phyloP scores from a whole-genome alignment of 805 yeast species.

The Starmerella davenportii region DNA sequence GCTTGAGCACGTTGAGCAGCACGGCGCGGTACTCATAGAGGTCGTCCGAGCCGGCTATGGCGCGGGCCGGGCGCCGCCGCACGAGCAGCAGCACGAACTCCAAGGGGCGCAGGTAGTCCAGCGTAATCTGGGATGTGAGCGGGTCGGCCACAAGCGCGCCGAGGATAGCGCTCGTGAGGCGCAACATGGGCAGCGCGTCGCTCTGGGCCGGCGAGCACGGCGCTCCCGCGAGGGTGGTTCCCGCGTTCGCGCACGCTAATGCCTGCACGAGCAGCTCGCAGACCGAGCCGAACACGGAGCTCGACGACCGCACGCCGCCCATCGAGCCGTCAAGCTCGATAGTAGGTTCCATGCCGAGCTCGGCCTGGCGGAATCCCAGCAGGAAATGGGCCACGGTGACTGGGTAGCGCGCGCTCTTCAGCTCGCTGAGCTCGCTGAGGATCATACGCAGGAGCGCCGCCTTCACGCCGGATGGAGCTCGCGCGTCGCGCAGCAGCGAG shows the following conservation, averaged over 20 bases:
- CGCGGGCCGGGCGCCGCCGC: slow-evolving; percentile 19
- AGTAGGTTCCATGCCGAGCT: slow-evolving; percentile 27
- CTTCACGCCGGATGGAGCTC: slow-evolving; percentile 25
- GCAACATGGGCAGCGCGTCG: slow-evolving; percentile 30
- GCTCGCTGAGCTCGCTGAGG: slow-evolving; percentile 26
- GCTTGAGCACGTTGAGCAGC: slow-evolving; percentile 45
- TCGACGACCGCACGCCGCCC: slow-evolving; percentile 37
- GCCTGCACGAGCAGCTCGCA: slow-evolving; percentile 33
- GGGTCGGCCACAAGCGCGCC: slow-evolving; percentile 42
- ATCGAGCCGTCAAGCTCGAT: slow-evolving; percentile 29
- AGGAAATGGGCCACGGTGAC: slow-evolving; percentile 50
- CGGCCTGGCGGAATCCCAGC: slow-evolving; percentile 46
- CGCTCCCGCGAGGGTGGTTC: slow-evolving; percentile 26
- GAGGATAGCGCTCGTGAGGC: slow-evolving; percentile 34
- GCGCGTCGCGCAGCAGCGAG: slow-evolving; percentile 35
- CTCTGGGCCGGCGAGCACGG: not conserved
- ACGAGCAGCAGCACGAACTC: slow-evolving; percentile 37
- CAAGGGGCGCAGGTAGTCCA: slow-evolving; percentile 35
- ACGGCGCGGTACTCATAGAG: slow-evolving; percentile 45
- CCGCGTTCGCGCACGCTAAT: slow-evolving; percentile 25
- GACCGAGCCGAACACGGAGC: slow-evolving; percentile 40
- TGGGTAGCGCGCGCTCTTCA: slow-evolving; percentile 25
- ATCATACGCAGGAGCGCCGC: slow-evolving; percentile 43
- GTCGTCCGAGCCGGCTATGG: slow-evolving; percentile 14
- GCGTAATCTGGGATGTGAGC: slow-evolving; percentile 33